A percentile compares a stretch with the other conserved stretches of the same genome.
These are phyloP conservation scores for Wickerhamomyces queroliae DNA, from an alignment of 805 yeast species.

Conservation along the genomic window DNA sequence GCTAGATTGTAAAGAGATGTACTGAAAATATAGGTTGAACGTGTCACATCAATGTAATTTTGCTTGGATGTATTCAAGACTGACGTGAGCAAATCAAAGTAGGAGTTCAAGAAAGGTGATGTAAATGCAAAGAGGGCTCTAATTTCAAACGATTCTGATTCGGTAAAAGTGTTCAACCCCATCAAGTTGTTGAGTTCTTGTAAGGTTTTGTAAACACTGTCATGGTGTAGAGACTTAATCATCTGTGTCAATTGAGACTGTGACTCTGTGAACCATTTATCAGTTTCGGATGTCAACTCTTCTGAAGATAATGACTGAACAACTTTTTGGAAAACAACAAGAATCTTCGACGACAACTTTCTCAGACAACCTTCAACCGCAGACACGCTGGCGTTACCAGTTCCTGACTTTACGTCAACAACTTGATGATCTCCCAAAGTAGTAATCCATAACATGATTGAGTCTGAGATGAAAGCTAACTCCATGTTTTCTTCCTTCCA, in stretches of 20 bases:
- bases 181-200: constrained; percentile 29
- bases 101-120: constrained; percentile 58
- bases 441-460: background rate
- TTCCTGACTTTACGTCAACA: background rate
- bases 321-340: constrained; percentile 63
- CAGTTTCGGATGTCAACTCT: constrained; percentile 41
- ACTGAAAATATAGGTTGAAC: constrained; percentile 56
- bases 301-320: constrained; percentile 9
- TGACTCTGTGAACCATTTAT: constrained; percentile 58
- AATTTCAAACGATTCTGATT: constrained; percentile 30
- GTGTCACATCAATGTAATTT: constrained; percentile 49
- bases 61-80: constrained; percentile 38
- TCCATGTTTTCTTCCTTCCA: too few relatives aligned
- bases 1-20: constrained; percentile 55
- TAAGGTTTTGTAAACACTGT: constrained; percentile 30
- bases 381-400: constrained; percentile 18
- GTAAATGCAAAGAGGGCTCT: constrained; percentile 50
- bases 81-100: constrained; percentile 39
- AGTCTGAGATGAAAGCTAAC: too few relatives aligned
- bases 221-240: constrained; percentile 36
- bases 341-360: constrained; percentile 48
- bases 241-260: constrained; percentile 39
- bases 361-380: constrained; percentile 43
- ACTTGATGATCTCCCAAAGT: background rate
- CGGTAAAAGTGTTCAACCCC: constrained; percentile 30